A percentile compares a stretch with the other conserved stretches of the same genome.
Conservation (phyloP, 2,329 filamentous ascomycete species). For the Pyrenochaeta sp. region DNA sequence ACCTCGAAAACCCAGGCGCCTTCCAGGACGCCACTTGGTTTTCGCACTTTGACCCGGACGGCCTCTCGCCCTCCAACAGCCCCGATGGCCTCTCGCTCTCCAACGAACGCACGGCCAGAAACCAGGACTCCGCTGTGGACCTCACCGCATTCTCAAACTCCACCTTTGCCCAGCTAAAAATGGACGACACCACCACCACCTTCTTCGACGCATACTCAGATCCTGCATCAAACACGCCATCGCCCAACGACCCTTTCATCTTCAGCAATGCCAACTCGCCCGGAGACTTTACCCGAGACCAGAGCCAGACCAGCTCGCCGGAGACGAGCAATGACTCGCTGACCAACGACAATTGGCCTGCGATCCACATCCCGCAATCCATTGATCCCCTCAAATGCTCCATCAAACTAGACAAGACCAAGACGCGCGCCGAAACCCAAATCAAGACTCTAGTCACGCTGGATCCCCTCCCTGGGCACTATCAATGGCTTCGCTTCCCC, state of each 20-base stretch:
- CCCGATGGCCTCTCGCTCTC: constrained; percentile 6
- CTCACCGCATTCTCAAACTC: constrained; percentile 22
- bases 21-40: constrained; percentile 26
- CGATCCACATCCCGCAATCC: constrained; percentile 39
- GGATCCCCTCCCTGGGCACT: constrained; percentile 75
- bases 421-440: constrained; percentile 95
- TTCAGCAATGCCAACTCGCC: constrained; percentile 46
- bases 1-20: constrained; percentile 20
- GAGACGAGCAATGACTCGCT: constrained; percentile 34
- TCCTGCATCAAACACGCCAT: constrained; percentile 37
- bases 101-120: constrained; percentile 20
- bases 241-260: constrained; percentile 36
- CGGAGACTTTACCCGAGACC: constrained; percentile 36
- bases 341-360: constrained; percentile 28
- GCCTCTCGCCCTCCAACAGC: constrained; percentile 10
- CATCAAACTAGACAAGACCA: constrained; percentile 55
- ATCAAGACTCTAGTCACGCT: constrained; percentile 87
- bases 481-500: constrained; percentile 85
- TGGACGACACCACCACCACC: constrained; percentile 23
- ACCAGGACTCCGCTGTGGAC: constrained; percentile 37
- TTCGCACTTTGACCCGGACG: constrained; percentile 13
- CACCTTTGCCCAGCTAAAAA: constrained; percentile 20
- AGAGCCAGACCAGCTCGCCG: constrained; percentile 43
- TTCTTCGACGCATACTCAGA: constrained; percentile 31
- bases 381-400: constrained; percentile 29